Evolutionary conservation across 305 asterid genomes (phyloP), one percentile per base, ranked within the genome.

Genomic region (Fraxinus greggii): DNA sequence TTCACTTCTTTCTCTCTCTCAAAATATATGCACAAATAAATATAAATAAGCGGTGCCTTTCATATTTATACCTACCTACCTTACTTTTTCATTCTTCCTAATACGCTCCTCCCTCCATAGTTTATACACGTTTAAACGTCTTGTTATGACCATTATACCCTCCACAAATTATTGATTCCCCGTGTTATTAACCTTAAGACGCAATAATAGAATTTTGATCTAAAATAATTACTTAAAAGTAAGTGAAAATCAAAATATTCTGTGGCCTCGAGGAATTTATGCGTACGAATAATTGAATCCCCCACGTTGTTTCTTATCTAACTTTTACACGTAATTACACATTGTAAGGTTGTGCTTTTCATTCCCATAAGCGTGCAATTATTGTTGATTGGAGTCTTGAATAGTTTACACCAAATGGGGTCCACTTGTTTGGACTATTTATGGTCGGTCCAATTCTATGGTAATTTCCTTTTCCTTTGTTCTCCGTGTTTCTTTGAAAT

Each of bases 321-420:
- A 79, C 38, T 76, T 79, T 70, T 77, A 45, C 75, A 75, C 86
- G 82, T 79, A 81, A 82, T 81, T 78, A 78, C 73, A 54, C 81
- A n/a, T 75, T 10, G 84, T 75, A 63, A 83, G 83, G 56, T 79
- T 74, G 82, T 78, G 80, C 59, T 32, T 72, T 83, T 61, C 78
- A 24, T 77, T 78, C 84, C 32, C 40, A 67, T 35, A 48, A 59
- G 72, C 79, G 78, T 77, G 78, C 76, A 88, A 86, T 84, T 75
- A 81, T 84, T 86, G 86, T 82, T 88, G 90, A 87, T 88, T 87
- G 84, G 4, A 84, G 89, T 90, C 89, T 88, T 90, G 86, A 88
- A 84, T 89, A 85, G 77, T 85, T 81, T 88, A 81, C 85, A 84
- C 79, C 85, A 54, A 56, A 59, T 63, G 72, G 93, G 97, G 88